Evolutionary conservation across 208 protist species (phyloP).

Genomic region (Wallacemonas rigidus): DNA sequence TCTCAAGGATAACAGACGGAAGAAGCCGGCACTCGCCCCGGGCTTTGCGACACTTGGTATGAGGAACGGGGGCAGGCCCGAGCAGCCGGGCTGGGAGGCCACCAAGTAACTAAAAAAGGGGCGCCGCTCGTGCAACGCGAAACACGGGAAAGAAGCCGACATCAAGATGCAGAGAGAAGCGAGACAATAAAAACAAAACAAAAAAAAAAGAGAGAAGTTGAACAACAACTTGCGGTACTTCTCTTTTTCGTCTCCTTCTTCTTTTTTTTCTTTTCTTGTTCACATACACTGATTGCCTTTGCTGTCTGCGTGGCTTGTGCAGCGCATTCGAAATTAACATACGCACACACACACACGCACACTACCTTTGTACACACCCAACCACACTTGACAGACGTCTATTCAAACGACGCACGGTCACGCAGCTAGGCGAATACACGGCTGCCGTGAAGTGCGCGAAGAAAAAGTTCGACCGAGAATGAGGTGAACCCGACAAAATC

Average conservation of each 20-base stretch:
- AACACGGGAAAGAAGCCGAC: background rate
- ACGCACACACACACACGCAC: too few species aligned
- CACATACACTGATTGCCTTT: background rate
- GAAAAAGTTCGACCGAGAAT: too few species aligned
- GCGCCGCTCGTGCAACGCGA: background rate
- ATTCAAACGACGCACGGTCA: too few species aligned
- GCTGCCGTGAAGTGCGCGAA: too few species aligned
- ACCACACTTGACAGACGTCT: too few species aligned
- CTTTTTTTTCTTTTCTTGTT: conserved; percentile 22
- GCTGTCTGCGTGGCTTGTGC: too few species aligned
- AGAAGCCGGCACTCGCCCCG: conserved; percentile 43
- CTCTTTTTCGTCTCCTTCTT: conserved; percentile 3
- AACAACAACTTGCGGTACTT: background rate
- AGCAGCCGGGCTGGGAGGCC: conserved; percentile 27
- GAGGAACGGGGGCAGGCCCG: conserved; percentile 12
- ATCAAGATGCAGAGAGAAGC: background rate
- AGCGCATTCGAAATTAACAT: too few species aligned
- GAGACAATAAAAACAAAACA: background rate
- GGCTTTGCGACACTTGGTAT: conserved; percentile 81
- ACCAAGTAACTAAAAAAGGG: conserved; percentile 30
- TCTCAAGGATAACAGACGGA: conserved; percentile 81
- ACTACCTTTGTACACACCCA: too few species aligned
- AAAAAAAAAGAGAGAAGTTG: background rate
- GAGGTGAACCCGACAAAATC: too few species aligned
- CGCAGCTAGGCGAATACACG: too few species aligned